A percentile compares a stretch with the other conserved stretches of the same genome.
Evolutionary conservation across 2,329 filamentous ascomycete species (phyloP).

Genomic region (Hypoxylon sp.): DNA sequence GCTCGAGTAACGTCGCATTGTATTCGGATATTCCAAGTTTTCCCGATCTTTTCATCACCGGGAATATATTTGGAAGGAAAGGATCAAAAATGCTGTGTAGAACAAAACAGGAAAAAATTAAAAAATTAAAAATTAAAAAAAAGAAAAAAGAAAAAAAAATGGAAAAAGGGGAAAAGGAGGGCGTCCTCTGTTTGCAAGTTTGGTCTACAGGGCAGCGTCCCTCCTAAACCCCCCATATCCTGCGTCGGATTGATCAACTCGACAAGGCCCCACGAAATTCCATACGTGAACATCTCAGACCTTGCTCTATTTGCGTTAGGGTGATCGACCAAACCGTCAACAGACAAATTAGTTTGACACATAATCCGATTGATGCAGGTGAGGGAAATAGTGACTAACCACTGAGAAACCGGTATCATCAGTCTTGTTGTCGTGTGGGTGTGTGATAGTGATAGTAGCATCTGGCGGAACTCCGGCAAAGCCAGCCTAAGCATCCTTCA

Average conservation of each 20-base stretch:
- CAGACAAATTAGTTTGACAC: constrained; percentile 3
- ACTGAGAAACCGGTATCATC: constrained; percentile 6
- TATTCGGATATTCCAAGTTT: constrained; percentile 3
- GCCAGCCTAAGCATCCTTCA: constrained; percentile 13
- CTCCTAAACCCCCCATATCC: background rate
- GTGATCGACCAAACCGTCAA: constrained; percentile 3
- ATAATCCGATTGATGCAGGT: constrained; percentile 12
- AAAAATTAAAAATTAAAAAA: too few species aligned
- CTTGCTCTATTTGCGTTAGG: background rate
- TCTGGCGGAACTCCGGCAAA: background rate
- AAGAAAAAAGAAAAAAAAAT: too few species aligned
- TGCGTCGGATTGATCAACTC: constrained; percentile 1
- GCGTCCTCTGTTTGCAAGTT: constrained; percentile 6
- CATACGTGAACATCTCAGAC: background rate
- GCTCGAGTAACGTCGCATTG: constrained; percentile 31
- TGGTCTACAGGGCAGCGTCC: background rate
- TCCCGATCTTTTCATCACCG: constrained; percentile 19
- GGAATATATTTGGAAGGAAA: background rate
- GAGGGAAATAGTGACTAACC: constrained; percentile 1
- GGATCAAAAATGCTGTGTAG: background rate
- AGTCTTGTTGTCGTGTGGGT: background rate
- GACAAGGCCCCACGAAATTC: background rate
- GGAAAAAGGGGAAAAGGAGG: too few species aligned
- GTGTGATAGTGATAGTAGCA: constrained; percentile 20
- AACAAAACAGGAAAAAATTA: background rate